Percentiles rank a stretch among this genome's conserved stretches.
phyloP scores from a whole-genome alignment of 768 basidiomycete species.

The Gloeopeniophorella convolvens region DNA sequence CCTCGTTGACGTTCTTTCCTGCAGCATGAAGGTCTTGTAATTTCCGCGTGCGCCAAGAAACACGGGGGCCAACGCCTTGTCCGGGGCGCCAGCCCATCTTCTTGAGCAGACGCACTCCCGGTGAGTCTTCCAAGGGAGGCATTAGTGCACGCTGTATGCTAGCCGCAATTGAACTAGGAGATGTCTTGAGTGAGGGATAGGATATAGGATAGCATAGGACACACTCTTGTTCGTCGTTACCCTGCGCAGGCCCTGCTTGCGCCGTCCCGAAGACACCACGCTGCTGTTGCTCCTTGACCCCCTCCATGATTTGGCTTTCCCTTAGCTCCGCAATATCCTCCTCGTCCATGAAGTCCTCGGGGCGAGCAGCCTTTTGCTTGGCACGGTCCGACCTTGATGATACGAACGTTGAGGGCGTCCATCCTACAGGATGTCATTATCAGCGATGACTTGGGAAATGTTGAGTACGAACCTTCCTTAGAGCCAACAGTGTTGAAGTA shows the following conservation, averaged over 20 bases:
- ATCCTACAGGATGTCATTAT: slow-evolving; percentile 53
- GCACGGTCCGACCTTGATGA: slow-evolving; percentile 79
- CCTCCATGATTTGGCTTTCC: slow-evolving; percentile 49
- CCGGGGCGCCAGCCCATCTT: slow-evolving; percentile 96
- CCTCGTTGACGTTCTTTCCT: slow-evolving; percentile 27
- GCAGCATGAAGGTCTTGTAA: slow-evolving; percentile 55
- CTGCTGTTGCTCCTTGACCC: slow-evolving; percentile 70
- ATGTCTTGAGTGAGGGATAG: background rate
- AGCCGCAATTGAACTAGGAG: slow-evolving; percentile 50
- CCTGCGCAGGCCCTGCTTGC: slow-evolving; percentile 42
- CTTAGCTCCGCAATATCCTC: slow-evolving; percentile 85
- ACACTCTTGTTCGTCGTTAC: slow-evolving; percentile 46
- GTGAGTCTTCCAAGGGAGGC: slow-evolving; percentile 70
- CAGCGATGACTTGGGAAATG: background rate
- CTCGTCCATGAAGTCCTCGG: slow-evolving; percentile 98
- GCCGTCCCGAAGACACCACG: slow-evolving; percentile 65
- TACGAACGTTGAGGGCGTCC: slow-evolving; percentile 88
- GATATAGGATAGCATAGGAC: slow-evolving; percentile 24
- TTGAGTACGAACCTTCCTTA: slow-evolving; percentile 64
- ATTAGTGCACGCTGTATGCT: slow-evolving; percentile 62
- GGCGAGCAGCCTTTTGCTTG: slow-evolving; percentile 51
- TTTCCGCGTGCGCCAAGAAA: slow-evolving; percentile 69
- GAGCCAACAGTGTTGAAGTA: slow-evolving; percentile 96
- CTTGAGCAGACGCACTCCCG: slow-evolving; percentile 79
- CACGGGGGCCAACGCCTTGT: slow-evolving; percentile 88